Percentiles rank a stretch among this genome's conserved stretches.
Evolutionary conservation across 2,329 filamentous ascomycete genomes (phyloP).

Genomic region (Cladorrhinum sp.): DNA sequence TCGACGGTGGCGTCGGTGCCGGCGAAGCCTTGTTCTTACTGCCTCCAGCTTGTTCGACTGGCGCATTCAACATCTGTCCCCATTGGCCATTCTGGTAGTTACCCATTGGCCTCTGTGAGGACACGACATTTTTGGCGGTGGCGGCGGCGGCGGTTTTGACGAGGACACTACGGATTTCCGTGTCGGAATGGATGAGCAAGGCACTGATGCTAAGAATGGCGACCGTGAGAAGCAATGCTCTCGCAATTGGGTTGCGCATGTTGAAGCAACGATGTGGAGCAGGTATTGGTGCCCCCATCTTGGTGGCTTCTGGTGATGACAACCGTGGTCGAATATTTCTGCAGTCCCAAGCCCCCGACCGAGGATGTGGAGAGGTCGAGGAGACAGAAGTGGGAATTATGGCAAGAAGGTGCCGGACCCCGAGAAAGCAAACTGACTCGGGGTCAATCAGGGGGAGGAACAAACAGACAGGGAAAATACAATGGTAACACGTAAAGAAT

Average conservation of each 20-base stretch:
- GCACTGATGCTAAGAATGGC: conserved; percentile 43
- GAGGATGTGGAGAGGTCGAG: background rate
- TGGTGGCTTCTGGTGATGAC: background rate
- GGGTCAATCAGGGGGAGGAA: too few species aligned
- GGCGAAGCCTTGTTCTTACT: conserved; percentile 53
- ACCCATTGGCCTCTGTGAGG: conserved; percentile 29
- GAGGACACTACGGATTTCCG: conserved; percentile 41
- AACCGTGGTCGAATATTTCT: background rate
- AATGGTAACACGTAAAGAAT: background rate
- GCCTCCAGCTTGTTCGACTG: conserved; percentile 6
- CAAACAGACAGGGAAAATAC: background rate
- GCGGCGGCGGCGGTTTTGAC: conserved; percentile 40
- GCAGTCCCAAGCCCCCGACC: background rate
- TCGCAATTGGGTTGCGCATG: conserved; percentile 48
- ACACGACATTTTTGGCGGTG: conserved; percentile 33
- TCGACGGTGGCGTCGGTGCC: conserved; percentile 27
- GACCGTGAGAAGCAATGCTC: conserved; percentile 43
- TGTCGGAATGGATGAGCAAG: conserved; percentile 41
- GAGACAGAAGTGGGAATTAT: background rate
- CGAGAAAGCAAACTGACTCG: background rate
- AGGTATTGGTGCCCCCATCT: conserved; percentile 22
- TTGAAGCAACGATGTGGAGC: conserved; percentile 41
- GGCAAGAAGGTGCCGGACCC: background rate
- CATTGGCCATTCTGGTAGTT: conserved; percentile 12
- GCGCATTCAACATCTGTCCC: background rate